These are phyloP conservation scores for Penicillium desertorum DNA, from an alignment of 495 filamentous ascomycete genomes.

Conservation along the genomic window DNA sequence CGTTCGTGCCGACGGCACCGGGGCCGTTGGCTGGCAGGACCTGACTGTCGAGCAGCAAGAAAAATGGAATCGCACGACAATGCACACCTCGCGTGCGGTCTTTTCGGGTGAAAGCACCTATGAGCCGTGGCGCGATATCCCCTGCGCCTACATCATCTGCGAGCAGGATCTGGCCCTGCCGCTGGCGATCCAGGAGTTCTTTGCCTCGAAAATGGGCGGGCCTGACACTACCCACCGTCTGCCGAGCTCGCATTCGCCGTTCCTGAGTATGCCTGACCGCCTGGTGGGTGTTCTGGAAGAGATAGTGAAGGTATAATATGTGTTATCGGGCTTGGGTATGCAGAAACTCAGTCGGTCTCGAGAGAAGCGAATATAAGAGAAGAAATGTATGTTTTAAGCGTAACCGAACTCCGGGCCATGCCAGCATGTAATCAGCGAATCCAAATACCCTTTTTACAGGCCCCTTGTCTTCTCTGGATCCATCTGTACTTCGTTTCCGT, in stretches of 20 bases:
- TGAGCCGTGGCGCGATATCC: slow-evolving; percentile 28
- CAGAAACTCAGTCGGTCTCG: slow-evolving; percentile 2
- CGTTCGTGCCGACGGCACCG: slow-evolving; percentile 19
- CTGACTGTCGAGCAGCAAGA: slow-evolving; percentile 21
- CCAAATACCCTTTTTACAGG: slow-evolving; percentile 27
- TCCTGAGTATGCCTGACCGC: slow-evolving; percentile 30
- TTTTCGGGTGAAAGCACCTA: slow-evolving; percentile 25
- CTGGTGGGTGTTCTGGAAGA: slow-evolving; percentile 15
- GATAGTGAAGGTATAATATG: slow-evolving; percentile 2
- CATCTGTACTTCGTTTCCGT: slow-evolving; percentile 50
- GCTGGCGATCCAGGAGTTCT: slow-evolving; percentile 29
- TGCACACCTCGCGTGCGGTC: slow-evolving; percentile 26
- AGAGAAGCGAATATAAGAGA: slow-evolving; percentile 6
- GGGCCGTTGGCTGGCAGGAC: slow-evolving; percentile 24
- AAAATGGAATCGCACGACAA: slow-evolving; percentile 16
- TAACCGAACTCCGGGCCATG: slow-evolving; percentile 32
- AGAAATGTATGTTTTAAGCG: slow-evolving; percentile 11
- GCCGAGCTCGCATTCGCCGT: slow-evolving; percentile 31
- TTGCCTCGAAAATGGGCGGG: slow-evolving; percentile 27
- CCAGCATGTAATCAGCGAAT: slow-evolving; percentile 27
- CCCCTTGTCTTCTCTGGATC: slow-evolving; percentile 52
- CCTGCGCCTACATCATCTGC: slow-evolving; percentile 35
- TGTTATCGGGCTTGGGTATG: not conserved
- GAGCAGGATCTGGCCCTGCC: slow-evolving; percentile 35
- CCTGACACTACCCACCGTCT: slow-evolving; percentile 24